phyloP scores from a whole-genome alignment of 2,329 filamentous ascomycete genomes.

The Ophiobolus disseminans region DNA sequence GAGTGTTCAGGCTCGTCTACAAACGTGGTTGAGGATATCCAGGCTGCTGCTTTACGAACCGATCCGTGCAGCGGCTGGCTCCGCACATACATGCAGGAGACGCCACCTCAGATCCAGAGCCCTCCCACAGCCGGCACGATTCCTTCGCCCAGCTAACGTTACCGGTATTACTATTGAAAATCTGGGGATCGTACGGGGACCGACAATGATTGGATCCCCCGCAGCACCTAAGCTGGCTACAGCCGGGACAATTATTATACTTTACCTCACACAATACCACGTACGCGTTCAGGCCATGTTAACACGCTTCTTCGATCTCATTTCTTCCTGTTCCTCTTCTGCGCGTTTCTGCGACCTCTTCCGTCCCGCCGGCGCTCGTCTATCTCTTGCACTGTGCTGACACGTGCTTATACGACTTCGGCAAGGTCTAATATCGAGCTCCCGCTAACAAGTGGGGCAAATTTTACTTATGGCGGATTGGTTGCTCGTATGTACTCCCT shows the following conservation, averaged over 20 bases:
- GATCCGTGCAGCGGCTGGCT: conserved; percentile 25
- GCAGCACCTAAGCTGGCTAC: conserved; percentile 33
- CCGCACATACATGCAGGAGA: conserved; percentile 29
- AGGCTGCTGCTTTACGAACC: no score
- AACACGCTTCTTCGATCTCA: conserved; percentile 9
- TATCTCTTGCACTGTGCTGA: conserved; percentile 22
- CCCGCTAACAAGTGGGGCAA: conserved; percentile 49
- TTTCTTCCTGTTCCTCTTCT: conserved; percentile 3
- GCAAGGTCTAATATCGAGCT: conserved; percentile 42
- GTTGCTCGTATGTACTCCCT: conserved; percentile 41
- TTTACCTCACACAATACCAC: conserved; percentile 6
- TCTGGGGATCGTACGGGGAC: conserved; percentile 25
- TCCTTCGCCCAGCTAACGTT: conserved; percentile 16
- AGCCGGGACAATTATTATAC: background rate
- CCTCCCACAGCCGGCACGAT: conserved; percentile 21
- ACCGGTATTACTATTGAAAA: conserved; percentile 20
- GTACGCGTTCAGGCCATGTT: conserved; percentile 17
- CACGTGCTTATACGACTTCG: conserved; percentile 39
- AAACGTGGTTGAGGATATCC: no score
- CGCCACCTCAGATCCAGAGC: conserved; percentile 30
- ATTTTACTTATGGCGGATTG: conserved; percentile 45
- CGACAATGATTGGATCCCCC: conserved; percentile 38
- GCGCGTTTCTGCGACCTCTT: conserved; percentile 10
- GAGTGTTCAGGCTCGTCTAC: no score
- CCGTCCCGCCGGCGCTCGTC: conserved; percentile 18